Evolutionary conservation across 441 rosid species (phyloP).

Genomic region (Jatropha podagrica): DNA sequence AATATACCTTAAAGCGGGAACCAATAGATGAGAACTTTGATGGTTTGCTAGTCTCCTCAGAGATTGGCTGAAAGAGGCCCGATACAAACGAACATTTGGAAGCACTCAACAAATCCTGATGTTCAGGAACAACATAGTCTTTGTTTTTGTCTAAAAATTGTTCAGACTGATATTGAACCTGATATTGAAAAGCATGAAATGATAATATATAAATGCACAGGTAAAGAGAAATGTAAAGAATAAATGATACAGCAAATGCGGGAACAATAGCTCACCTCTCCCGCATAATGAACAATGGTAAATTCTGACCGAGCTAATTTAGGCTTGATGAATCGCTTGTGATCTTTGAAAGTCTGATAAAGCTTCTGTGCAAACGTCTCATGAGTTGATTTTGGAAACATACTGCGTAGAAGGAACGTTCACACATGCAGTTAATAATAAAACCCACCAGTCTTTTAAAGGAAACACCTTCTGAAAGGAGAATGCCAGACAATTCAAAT

Average conservation of each 20-base stretch:
- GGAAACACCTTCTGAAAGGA: constrained; percentile 31
- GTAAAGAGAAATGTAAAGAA: constrained; percentile 20
- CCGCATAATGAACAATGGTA: constrained; percentile 89
- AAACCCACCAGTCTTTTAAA: constrained; percentile 11
- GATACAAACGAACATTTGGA: constrained; percentile 77
- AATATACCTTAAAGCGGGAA: constrained; percentile 77
- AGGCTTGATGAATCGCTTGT: constrained; percentile 69
- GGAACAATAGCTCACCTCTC: constrained; percentile 59
- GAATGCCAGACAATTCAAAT: constrained; percentile 25
- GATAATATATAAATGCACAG: constrained; percentile 19
- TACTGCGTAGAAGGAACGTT: constrained; percentile 49
- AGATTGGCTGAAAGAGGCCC: constrained; percentile 62
- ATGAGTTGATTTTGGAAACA: constrained; percentile 94
- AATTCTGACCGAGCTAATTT: constrained; percentile 88
- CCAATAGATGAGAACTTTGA: constrained; percentile 91
- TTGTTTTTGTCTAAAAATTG: constrained; percentile 91
- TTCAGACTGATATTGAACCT: constrained; percentile 87
- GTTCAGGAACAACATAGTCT: constrained; percentile 90
- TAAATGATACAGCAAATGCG: constrained; percentile 8
- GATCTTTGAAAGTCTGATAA: constrained; percentile 60
- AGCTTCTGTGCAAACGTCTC: constrained; percentile 80
- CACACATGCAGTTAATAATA: constrained; percentile 22
- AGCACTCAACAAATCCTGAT: constrained; percentile 84
- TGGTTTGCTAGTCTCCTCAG: constrained; percentile 68
- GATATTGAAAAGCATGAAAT: constrained; percentile 34